These are phyloP conservation scores for Ascosphaera aggregata DNA, from an alignment of 2,329 filamentous ascomycete genomes.

Conservation along the genomic window DNA sequence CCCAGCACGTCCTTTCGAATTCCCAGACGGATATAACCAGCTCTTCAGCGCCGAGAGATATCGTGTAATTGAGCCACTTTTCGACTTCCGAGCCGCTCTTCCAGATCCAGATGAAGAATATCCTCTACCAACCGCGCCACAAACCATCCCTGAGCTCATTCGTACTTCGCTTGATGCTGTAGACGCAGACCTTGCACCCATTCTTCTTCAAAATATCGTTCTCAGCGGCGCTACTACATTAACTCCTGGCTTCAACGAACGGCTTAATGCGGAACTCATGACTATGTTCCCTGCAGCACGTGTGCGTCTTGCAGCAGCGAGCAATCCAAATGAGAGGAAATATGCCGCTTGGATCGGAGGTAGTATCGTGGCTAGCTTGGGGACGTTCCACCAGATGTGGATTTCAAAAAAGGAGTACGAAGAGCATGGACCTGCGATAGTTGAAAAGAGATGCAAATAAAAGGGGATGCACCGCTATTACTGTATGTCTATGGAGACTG, in stretches of 20 bases:
- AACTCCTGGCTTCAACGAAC: conserved; percentile 99
- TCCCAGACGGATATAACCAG: conserved; percentile 97
- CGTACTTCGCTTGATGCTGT: conserved; percentile 99
- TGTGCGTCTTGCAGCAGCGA: conserved; percentile 99
- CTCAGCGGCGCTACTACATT: conserved; percentile 81
- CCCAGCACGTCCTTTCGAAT: conserved; percentile 92
- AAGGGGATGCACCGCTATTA: too few relatives aligned
- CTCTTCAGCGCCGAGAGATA: conserved; percentile 99
- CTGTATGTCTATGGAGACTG: too few relatives aligned
- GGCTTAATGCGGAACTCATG: conserved; percentile 99
- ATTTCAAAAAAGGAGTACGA: conserved; percentile 99
- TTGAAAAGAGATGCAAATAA: conserved; percentile 16
- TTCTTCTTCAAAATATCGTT: conserved; percentile 27
- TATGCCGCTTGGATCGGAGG: conserved; percentile 99
- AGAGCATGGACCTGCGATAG: conserved; percentile 97
- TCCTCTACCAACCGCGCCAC: conserved; percentile 99
- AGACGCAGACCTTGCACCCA: conserved; percentile 99
- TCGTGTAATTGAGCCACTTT: conserved; percentile 99
- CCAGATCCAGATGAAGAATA: conserved; percentile 97
- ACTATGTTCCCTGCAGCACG: conserved; percentile 97
- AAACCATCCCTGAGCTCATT: conserved; percentile 98
- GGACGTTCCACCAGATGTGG: conserved; percentile 99
- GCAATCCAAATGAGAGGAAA: conserved; percentile 82
- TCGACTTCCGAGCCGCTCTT: conserved; percentile 96
- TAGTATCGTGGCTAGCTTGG: conserved; percentile 97